phyloP scores from a whole-genome alignment of 2,329 filamentous ascomycete species.

The Xylaria sp. region DNA sequence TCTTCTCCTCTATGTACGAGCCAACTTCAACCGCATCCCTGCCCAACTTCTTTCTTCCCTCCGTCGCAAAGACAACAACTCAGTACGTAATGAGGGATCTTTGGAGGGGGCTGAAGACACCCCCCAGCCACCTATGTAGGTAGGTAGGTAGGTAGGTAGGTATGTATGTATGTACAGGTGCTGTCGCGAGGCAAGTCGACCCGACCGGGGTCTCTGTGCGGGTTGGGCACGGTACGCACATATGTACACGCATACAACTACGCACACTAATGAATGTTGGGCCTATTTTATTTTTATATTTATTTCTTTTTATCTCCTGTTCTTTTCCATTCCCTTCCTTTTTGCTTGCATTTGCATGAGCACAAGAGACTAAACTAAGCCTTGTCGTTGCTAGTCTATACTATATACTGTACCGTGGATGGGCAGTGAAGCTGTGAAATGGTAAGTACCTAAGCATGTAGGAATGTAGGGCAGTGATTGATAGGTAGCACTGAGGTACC shows the following conservation, averaged over 20 bases:
- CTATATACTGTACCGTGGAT: too few relatives aligned
- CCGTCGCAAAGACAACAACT: neutral
- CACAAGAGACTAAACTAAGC: neutral
- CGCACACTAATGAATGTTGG: neutral
- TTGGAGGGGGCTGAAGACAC: neutral
- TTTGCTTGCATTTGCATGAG: neutral
- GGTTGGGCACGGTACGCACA: neutral
- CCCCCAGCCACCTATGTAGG: constrained; percentile 1
- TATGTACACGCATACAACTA: too few relatives aligned
- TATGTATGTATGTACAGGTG: neutral
- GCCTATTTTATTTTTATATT: neutral
- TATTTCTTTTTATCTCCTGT: too few relatives aligned
- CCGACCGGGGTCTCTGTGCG: neutral
- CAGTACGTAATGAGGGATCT: neutral
- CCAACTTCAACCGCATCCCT: neutral
- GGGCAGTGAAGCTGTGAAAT: neutral
- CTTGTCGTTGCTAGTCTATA: neutral
- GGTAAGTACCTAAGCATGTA: too few relatives aligned
- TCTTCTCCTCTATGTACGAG: too few relatives aligned
- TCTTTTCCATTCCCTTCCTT: too few relatives aligned
- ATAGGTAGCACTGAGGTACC: too few relatives aligned
- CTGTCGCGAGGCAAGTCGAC: neutral
- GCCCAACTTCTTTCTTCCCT: neutral
- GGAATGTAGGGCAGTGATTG: too few relatives aligned
- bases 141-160: neutral